A percentile compares a stretch with the other conserved stretches of the same genome.
phyloP scores from a whole-genome alignment of 83 land plant species.

The Thuja plicata region DNA sequence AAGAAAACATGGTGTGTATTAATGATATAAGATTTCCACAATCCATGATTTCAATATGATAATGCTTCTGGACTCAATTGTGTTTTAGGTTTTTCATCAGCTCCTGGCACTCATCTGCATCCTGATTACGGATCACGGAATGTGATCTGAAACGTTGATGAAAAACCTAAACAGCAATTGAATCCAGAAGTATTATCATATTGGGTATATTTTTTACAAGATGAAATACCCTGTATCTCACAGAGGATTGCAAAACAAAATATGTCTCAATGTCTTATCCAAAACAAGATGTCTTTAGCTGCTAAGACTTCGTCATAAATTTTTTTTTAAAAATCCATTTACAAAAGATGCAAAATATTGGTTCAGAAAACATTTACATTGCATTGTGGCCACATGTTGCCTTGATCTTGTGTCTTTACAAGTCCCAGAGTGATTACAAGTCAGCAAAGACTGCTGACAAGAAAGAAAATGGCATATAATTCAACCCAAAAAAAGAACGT shows the following conservation, averaged over 20 bases:
- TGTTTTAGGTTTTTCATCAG: no score
- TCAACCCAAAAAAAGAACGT: neutral
- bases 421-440: neutral
- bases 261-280: neutral
- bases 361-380: neutral
- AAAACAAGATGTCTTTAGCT: neutral
- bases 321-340: neutral
- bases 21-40: no score
- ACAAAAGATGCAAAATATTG: neutral
- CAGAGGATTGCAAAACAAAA: neutral
- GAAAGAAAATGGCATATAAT: neutral
- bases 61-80: no score
- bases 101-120: no score
- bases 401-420: neutral
- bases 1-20: neutral
- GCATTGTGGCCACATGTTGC: neutral
- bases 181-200: no score
- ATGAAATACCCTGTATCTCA: neutral
- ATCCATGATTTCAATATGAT: no score
- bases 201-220: neutral
- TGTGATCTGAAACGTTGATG: no score
- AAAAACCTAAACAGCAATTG: no score
- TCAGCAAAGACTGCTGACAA: neutral
- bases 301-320: neutral
- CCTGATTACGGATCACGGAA: no score